Percentiles rank a stretch among this genome's conserved stretches.
Evolutionary conservation across 148 eudicot genomes (phyloP).

Genomic region (Rhododendron kiyosumense): DNA sequence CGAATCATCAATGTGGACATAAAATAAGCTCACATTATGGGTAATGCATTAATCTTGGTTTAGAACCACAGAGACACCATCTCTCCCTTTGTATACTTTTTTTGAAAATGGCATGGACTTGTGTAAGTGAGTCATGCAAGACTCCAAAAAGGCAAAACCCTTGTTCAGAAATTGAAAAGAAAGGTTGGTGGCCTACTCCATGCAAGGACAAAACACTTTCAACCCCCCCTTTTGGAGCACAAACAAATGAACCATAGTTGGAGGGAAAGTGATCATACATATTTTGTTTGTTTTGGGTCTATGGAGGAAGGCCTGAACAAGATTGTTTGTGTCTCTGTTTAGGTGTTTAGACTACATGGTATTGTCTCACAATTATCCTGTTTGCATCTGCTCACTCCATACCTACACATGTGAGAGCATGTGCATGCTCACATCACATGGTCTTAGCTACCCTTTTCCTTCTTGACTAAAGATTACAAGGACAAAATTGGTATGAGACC

Average conservation of each 20-base stretch:
- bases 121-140: conserved; percentile 14
- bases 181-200: conserved; percentile 20
- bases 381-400: neutral
- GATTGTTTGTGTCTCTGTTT: neutral
- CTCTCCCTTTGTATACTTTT: neutral
- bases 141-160: neutral
- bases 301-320: neutral
- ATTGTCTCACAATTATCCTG: neutral
- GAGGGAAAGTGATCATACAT: neutral
- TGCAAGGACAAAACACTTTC: conserved; percentile 5
- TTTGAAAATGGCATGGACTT: neutral
- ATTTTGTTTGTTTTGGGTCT: neutral
- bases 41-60: neutral
- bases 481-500: conserved; percentile 7
- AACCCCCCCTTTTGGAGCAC: neutral
- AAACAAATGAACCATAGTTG: neutral
- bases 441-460: neutral
- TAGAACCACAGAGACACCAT: neutral
- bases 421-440: conserved; percentile 14
- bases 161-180: neutral
- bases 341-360: neutral
- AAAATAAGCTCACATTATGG: neutral
- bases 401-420: conserved; percentile 18
- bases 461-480: neutral
- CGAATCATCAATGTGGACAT: neutral